Base-by-base conservation (phyloP, 352 stramenopile species). In the Phytophthora kernoviae region DNA sequence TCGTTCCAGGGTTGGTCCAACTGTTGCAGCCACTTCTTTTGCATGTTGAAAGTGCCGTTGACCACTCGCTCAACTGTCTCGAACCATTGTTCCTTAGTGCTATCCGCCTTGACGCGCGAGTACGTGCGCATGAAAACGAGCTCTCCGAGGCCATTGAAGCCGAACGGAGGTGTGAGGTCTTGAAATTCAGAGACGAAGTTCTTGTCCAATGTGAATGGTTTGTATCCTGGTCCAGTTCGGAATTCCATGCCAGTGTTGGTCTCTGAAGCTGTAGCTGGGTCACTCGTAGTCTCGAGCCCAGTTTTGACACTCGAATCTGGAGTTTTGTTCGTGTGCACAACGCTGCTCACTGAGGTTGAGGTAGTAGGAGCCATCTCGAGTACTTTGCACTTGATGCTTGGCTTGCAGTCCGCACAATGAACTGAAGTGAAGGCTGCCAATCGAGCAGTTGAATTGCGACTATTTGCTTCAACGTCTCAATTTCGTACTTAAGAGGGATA, bases 131-230 rank as follows among this genome's bases (percentile, higher is more conserved):
- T 83, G 77, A 96, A 98, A 33, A 98, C 92, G 45, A 98, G 79
- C 51, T 98, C 93, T 2, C 93, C 93, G 9, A 98, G 82, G 9
- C 93, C 93, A 54, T 98, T 98, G 65, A 98, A 98, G 43, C 93
- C 93, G 59, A 98, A 98, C 24, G 84, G 89, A 34, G 93, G 75
- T 22, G 53, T 62, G 17, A 60, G 36, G 8, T 75, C 53, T 32
- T 74, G 58, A 49, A 89, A 97, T 18, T 48, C 45, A 5, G 52
- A 71, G 15, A 88, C 73, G 41, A 91, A 91, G 32, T 67, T 77
- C 20, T 54, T 64, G 48, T 55, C 41, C 21, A 75, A 53, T 26
- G n/a, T 26, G 44, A 75, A 75, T 4, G 61, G 55, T 12, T 62
- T 46, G 53, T 68, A 75, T 15, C 30, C 54, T 2, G 66, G 61